A percentile compares a stretch with the other conserved stretches of the same genome.
Conservation (phyloP, 805 yeast genomes). For the Wickerhamiella vanderwaltii region DNA sequence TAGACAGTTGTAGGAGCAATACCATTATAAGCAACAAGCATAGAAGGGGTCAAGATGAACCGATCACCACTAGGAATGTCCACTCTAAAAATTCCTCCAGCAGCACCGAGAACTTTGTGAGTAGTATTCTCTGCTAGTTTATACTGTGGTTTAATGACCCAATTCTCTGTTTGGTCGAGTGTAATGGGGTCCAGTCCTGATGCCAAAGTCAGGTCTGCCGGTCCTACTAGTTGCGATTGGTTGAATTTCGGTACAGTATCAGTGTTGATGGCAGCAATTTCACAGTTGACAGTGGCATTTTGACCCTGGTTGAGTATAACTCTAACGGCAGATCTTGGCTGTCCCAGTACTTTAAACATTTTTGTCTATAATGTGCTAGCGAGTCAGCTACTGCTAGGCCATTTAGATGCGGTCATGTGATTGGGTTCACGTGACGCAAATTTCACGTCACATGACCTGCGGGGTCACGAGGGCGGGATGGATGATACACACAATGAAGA, state of each 20-base stretch:
- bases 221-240: background rate
- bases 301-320: background rate
- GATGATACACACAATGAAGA: no score
- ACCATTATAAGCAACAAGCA: constrained; percentile 10
- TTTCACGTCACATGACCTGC: no score
- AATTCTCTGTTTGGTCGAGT: background rate
- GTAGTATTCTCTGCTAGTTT: background rate
- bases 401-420: no score
- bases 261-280: background rate
- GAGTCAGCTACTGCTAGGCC: no score
- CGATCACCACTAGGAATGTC: constrained; percentile 8
- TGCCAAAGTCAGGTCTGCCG: constrained; percentile 3
- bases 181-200: constrained; percentile 2
- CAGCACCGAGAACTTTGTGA: constrained; percentile 5
- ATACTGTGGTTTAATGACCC: constrained; percentile 5
- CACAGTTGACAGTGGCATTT: background rate
- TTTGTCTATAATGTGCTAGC: no score
- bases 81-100: constrained; percentile 8
- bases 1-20: background rate
- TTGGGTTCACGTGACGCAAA: no score
- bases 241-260: background rate
- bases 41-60: constrained; percentile 1
- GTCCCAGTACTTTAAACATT: constrained; percentile 9
- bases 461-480: no score
- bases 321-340: constrained; percentile 4